A percentile compares a stretch with the other conserved stretches of the same genome.
Conservation (phyloP, 1,284 basidiomycete species). For the Cutaneotrichosporon sp. region DNA sequence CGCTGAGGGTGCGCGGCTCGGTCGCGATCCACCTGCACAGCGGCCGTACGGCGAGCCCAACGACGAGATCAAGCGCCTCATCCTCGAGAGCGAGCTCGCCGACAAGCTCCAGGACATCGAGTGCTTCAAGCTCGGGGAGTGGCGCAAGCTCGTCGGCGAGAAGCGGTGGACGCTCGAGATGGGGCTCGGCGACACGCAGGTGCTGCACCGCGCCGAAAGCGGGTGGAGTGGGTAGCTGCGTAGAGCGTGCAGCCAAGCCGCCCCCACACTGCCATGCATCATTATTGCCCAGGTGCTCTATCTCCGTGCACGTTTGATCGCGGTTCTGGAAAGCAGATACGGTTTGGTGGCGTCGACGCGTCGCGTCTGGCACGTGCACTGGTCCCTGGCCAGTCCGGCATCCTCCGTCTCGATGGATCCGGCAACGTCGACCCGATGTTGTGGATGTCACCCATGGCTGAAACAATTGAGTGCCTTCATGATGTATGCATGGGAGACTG, state of each 20-base stretch:
- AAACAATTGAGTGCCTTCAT: not conserved
- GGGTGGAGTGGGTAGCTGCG: too few relatives aligned
- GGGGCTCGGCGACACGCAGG: slow-evolving; percentile 3
- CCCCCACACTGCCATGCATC: too few relatives aligned
- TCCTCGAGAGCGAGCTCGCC: slow-evolving; percentile 1
- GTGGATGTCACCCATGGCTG: not conserved
- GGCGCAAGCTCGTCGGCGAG: not conserved
- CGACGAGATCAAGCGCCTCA: not conserved
- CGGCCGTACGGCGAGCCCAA: not conserved
- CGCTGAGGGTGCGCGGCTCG: not conserved
- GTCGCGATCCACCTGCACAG: not conserved
- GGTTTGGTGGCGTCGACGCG: not conserved
- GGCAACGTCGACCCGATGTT: not conserved
- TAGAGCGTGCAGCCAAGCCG: too few relatives aligned
- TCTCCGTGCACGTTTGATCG: not conserved
- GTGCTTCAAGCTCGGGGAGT: slow-evolving; percentile 1
- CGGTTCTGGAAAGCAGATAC: not conserved
- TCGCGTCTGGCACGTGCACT: not conserved
- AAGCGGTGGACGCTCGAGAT: slow-evolving; percentile 5
- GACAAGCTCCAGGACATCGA: not conserved
- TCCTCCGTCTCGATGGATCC: not conserved
- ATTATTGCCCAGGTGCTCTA: too few relatives aligned
- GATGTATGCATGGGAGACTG: not conserved
- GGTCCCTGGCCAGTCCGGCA: too few relatives aligned
- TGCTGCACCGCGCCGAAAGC: not conserved